These are phyloP conservation scores for Davidsoniella eucalypti DNA, from an alignment of 2,329 filamentous ascomycete species.

Conservation along the genomic window DNA sequence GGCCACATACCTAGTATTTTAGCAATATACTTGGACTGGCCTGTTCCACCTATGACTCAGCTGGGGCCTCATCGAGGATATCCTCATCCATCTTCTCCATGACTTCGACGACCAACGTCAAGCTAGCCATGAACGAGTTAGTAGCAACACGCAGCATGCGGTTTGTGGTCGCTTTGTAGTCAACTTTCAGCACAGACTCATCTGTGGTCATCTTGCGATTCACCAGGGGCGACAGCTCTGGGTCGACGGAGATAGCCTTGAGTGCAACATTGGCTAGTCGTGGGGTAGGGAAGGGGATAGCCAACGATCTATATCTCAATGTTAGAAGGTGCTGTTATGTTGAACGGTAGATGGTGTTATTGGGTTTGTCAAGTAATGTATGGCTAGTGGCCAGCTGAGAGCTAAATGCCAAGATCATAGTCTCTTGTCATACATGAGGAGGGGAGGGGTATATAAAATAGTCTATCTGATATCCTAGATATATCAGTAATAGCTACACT, in stretches of 20 bases:
- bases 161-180: slow-evolving; percentile 81
- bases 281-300: slow-evolving; percentile 64
- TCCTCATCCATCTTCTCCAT: slow-evolving; percentile 86
- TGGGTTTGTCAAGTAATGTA: neutral
- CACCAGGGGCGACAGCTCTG: slow-evolving; percentile 76
- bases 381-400: too few species aligned
- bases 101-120: slow-evolving; percentile 68
- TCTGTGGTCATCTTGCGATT: slow-evolving; percentile 49
- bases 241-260: slow-evolving; percentile 64
- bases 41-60: too few species aligned
- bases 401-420: too few species aligned
- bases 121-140: slow-evolving; percentile 87
- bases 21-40: too few species aligned
- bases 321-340: slow-evolving; percentile 14
- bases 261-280: slow-evolving; percentile 65
- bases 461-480: neutral
- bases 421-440: neutral
- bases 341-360: neutral
- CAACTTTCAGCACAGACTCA: slow-evolving; percentile 44
- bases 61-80: slow-evolving; percentile 34
- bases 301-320: slow-evolving; percentile 40
- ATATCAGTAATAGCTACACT: too few species aligned
- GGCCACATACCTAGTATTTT: too few species aligned
- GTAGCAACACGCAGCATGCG: slow-evolving; percentile 92
- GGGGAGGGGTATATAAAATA: neutral